Evolutionary conservation across 2,329 filamentous ascomycete genomes (phyloP), one percentile per base, ranked within the genome.

Genomic region (Boeremia lycopersici): DNA sequence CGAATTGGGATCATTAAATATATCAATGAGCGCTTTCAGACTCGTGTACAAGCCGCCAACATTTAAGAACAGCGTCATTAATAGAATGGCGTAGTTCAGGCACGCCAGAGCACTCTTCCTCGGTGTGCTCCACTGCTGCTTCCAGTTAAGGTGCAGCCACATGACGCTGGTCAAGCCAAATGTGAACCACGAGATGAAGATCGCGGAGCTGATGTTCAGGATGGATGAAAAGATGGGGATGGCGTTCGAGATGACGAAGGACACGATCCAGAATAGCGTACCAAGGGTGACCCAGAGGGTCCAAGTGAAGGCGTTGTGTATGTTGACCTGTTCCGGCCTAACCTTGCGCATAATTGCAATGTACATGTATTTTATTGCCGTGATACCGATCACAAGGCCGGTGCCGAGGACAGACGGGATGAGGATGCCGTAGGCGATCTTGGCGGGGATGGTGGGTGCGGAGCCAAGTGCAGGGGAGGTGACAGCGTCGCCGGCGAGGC

Each of bases 321-420:
- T 57, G 28, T 69, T 69, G 41, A 67, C 57, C 35, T 68, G 59
- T 17, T 62, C 60, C 5, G 67, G 65, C 39, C 61, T 61, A 19
- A 47, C 51, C 17, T 61, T 58, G 31, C 81, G 76, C 75, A 88
- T 89, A 8, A 87, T 71, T 25, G 86, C 82, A 9, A 84, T 77
- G 65, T 88, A 89, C 61, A 89, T 78, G 65, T 87, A 86, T 65
- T 88, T 88, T 46, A 81, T 80, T 2, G 86, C 85, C 2, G 89
- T 84, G 60, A 88, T 84, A 12, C 83, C 86, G 65, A 89, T 87
- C 53, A 90, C 87, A 4, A 89, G 86, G 45, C 87, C 88, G 0
- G 87, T 86, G 43, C 90, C 85, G 36, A 90, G 78, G 49, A 90
- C 89, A 1, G 89, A 89, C 17, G 87, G 87, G 4, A 87, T 79